These are phyloP conservation scores for Zymoseptoria tritici DNA, from an alignment of 2,329 filamentous ascomycete species.

Conservation along the genomic window DNA sequence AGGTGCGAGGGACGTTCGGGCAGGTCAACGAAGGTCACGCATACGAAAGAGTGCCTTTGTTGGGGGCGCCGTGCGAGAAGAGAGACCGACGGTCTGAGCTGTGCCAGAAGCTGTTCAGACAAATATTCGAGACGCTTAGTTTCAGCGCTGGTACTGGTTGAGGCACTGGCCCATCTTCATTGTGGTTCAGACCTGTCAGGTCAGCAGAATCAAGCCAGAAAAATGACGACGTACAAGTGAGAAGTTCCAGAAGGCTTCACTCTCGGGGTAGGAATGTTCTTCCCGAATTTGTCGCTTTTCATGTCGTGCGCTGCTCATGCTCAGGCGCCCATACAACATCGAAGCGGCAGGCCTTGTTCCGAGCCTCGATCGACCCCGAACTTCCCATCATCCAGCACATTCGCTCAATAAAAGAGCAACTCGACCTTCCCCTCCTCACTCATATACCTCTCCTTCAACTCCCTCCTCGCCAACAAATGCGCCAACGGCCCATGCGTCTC, in stretches of 20 bases:
- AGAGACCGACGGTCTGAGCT: not conserved
- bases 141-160: not conserved
- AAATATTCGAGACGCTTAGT: not conserved
- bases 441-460: conserved; percentile 64
- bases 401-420: conserved; percentile 56
- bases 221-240: too few relatives aligned
- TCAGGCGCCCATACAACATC: too few relatives aligned
- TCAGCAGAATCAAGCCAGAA: too few relatives aligned
- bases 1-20: too few relatives aligned
- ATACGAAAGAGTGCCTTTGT: not conserved
- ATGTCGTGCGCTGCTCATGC: too few relatives aligned
- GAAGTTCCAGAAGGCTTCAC: too few relatives aligned
- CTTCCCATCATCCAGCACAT: not conserved
- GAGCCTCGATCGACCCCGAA: too few relatives aligned
- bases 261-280: too few relatives aligned
- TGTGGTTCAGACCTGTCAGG: not conserved
- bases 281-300: too few relatives aligned
- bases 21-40: too few relatives aligned
- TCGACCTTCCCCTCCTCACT: conserved; percentile 44
- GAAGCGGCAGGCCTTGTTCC: too few relatives aligned
- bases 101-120: not conserved
- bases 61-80: too few relatives aligned
- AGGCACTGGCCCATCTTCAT: not conserved
- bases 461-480: conserved; percentile 61
- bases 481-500: conserved; percentile 79